Evolutionary conservation across 768 basidiomycete species (phyloP).

Genomic region (Leucogyrophana mollusca): DNA sequence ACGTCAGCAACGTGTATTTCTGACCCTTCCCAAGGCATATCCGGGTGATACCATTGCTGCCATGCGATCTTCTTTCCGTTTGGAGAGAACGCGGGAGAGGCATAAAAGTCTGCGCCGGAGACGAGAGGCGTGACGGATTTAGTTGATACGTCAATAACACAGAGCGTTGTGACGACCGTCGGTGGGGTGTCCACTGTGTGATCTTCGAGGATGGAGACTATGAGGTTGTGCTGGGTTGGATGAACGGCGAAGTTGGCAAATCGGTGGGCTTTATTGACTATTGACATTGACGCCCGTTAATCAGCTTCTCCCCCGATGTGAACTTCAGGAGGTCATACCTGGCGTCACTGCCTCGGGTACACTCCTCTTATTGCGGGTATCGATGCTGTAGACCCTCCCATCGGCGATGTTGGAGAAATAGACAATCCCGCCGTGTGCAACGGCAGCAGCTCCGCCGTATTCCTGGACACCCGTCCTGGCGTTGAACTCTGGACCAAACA

Average conservation of each 20-base stretch:
- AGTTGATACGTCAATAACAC: conserved; percentile 48
- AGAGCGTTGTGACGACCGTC: conserved; percentile 50
- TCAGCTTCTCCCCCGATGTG: neutral
- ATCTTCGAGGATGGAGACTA: conserved; percentile 69
- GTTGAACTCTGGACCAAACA: conserved; percentile 55
- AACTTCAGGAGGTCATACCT: conserved; percentile 37
- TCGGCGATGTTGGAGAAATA: conserved; percentile 62
- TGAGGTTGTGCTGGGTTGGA: conserved; percentile 48
- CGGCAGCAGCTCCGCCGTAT: conserved; percentile 67
- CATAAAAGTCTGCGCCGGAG: conserved; percentile 72
- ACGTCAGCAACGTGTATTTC: conserved; percentile 56
- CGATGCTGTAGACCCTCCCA: conserved; percentile 49
- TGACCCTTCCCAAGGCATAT: conserved; percentile 73
- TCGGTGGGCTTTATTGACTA: conserved; percentile 38
- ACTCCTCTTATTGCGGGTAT: conserved; percentile 23
- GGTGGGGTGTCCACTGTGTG: conserved; percentile 47
- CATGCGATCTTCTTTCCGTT: conserved; percentile 59
- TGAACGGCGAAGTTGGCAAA: conserved; percentile 65
- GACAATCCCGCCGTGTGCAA: conserved; percentile 45
- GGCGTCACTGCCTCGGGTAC: conserved; percentile 54
- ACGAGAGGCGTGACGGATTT: conserved; percentile 46
- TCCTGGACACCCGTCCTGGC: conserved; percentile 62
- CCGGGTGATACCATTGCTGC: conserved; percentile 67
- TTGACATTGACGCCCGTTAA: neutral
- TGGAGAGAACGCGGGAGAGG: conserved; percentile 55